Evolutionary conservation across 805 yeast genomes (phyloP), one percentile per base, ranked within the genome.

Genomic region (Barnettozyma sp.): DNA sequence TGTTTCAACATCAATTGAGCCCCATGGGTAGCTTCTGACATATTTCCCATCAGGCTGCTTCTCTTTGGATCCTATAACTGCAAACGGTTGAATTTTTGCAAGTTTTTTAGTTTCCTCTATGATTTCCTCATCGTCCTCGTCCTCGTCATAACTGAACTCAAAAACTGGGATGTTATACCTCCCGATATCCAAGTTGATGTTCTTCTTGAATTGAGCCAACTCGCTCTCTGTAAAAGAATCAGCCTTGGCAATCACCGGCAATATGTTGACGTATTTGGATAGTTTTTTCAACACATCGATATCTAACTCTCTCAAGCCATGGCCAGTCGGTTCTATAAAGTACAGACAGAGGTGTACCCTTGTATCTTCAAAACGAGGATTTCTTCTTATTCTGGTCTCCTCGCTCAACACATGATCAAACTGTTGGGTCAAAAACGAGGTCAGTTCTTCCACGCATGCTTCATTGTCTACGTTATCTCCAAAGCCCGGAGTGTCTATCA

Each of bases 321-420:
- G 92, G 13, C 94, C 94, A 4, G 78, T 66, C 2, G 90, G 81
- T 34, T 81, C 75, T 44, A 82, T 71, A 52, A 82, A 82, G 55
- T 82, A 82, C 32, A 82, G 58, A 43, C 81, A 71, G 7, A 76
- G 77, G 53, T 82, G 92, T 27, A 82, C 84, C 49, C 92, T 67
- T 13, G 87, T 70, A 60, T 83, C 90, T 47, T 72, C 78, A 52
- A 81, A 78, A 44, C 84, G 67, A 18, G 95, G 95, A 55, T 85
- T 84, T 69, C 97, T 78, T 58, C 73, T 72, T 44, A 87, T 84
- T 44, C 90, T 70, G 1, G 92, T 82, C 57, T 87, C 96, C 56
- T 87, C 95, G 2, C 84, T 85, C 31, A 87, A 68, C 1, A 83
- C 86, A 38, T 70, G 63, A 54, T 81, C 88, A 53, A 82, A 82